Evolutionary conservation across 2,329 filamentous ascomycete species (phyloP).

Genomic region (Teratosphaeria zuluensis): DNA sequence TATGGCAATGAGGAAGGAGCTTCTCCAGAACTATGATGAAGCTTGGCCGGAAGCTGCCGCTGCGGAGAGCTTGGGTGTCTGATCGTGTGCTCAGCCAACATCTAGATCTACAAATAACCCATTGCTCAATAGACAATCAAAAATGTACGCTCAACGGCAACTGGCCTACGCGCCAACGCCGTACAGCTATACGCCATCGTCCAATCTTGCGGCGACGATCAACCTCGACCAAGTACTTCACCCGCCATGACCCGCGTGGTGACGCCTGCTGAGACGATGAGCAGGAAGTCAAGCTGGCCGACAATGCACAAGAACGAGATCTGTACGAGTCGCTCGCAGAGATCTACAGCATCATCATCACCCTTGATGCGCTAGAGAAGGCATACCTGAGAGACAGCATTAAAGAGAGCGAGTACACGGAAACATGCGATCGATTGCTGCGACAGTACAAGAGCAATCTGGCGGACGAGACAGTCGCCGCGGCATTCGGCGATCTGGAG

Average conservation of each 20-base stretch:
- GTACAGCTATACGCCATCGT: constrained; percentile 83
- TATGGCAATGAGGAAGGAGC: too few relatives aligned
- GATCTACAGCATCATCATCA: constrained; percentile 95
- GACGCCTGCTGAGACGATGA: neutral
- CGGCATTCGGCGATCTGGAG: constrained; percentile 77
- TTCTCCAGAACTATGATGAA: too few relatives aligned
- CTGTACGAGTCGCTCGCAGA: constrained; percentile 93
- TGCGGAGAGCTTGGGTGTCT: neutral
- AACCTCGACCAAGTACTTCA: constrained; percentile 73
- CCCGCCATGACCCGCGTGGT: neutral
- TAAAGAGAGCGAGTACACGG: constrained; percentile 83
- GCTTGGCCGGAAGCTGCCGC: neutral
- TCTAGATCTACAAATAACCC: neutral
- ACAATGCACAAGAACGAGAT: constrained; percentile 79
- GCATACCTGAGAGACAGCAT: constrained; percentile 95
- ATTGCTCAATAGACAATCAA: neutral
- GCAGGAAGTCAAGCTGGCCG: constrained; percentile 86
- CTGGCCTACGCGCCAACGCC: constrained; percentile 82
- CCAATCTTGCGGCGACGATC: constrained; percentile 74
- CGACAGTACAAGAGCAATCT: constrained; percentile 96
- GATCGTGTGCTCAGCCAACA: neutral
- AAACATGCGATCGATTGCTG: constrained; percentile 84
- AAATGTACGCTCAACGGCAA: constrained; percentile 42
- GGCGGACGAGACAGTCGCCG: constrained; percentile 81
- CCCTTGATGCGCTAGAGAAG: constrained; percentile 88